phyloP scores from a whole-genome alignment of 2,329 filamentous ascomycete genomes.

The Fusarium sp. region DNA sequence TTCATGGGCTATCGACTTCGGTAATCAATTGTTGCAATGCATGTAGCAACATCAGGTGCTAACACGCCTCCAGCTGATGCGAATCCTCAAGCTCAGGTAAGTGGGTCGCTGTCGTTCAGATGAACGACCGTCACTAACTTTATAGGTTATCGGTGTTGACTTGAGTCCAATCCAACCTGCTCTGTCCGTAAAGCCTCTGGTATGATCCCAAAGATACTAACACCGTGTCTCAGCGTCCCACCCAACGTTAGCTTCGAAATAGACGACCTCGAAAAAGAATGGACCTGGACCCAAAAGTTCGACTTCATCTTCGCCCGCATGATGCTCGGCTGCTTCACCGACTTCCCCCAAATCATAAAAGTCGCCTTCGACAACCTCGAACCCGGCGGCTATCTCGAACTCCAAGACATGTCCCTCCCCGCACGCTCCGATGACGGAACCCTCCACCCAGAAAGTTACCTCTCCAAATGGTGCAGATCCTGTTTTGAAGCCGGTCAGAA shows the following conservation, averaged over 20 bases:
- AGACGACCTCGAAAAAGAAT: conserved; percentile 32
- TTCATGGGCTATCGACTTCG: background rate
- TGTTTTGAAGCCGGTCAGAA: conserved; percentile 8
- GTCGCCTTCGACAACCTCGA: conserved; percentile 16
- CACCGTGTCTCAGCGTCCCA: background rate
- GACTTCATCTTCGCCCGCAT: conserved; percentile 30
- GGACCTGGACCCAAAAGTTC: conserved; percentile 17
- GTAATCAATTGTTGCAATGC: background rate
- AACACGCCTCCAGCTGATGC: background rate
- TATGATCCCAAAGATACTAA: background rate
- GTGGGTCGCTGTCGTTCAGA: no score
- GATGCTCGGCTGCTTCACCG: conserved; percentile 3
- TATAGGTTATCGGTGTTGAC: conserved; percentile 29
- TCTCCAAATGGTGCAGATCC: conserved; percentile 29
- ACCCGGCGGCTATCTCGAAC: conserved; percentile 28
- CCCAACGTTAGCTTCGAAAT: conserved; percentile 24
- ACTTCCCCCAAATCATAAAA: background rate
- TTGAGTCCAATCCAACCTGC: conserved; percentile 32
- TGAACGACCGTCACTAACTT: background rate
- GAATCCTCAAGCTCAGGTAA: background rate
- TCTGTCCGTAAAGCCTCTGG: background rate
- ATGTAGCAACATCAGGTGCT: background rate
- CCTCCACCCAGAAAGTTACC: conserved; percentile 9
- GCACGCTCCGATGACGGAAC: conserved; percentile 21
- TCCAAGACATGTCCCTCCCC: conserved; percentile 27